Percentiles rank a stretch among this genome's conserved stretches.
phyloP scores from a whole-genome alignment of 2,329 filamentous ascomycete genomes.

The Onygenales sp. region DNA sequence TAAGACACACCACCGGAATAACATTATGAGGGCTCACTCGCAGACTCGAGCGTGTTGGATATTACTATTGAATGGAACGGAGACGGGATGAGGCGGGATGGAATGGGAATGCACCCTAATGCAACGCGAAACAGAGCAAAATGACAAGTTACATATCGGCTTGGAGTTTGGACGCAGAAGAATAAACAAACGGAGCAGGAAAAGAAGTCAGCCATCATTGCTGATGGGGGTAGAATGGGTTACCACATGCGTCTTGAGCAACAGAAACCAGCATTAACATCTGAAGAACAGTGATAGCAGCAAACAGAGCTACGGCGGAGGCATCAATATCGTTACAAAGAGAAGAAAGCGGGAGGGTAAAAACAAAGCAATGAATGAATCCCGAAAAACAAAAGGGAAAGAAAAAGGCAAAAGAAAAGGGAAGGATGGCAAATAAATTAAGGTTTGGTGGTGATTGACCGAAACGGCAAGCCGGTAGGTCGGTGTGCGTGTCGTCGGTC shows the following conservation, averaged over 20 bases:
- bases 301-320: background rate
- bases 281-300: background rate
- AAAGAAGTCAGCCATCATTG: background rate
- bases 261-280: background rate
- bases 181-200: background rate
- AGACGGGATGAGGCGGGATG: too few relatives aligned
- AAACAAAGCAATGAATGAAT: background rate
- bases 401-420: background rate
- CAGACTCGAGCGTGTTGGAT: too few relatives aligned
- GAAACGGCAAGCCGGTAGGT: conserved; percentile 4
- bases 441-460: background rate
- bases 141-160: too few relatives aligned
- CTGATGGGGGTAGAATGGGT: background rate
- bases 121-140: too few relatives aligned
- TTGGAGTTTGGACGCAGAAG: background rate
- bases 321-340: conserved; percentile 5
- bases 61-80: too few relatives aligned
- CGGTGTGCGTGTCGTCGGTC: conserved; percentile 5
- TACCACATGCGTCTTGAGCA: conserved; percentile 1
- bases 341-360: background rate
- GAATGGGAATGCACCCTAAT: too few relatives aligned
- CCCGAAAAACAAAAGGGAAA: conserved; percentile 2
- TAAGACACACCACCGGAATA: too few relatives aligned
- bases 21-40: too few relatives aligned
- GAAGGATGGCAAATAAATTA: too few relatives aligned